Base-by-base conservation (phyloP, 2,329 filamentous ascomycete genomes). In the Emericellopsis atlantica region DNA sequence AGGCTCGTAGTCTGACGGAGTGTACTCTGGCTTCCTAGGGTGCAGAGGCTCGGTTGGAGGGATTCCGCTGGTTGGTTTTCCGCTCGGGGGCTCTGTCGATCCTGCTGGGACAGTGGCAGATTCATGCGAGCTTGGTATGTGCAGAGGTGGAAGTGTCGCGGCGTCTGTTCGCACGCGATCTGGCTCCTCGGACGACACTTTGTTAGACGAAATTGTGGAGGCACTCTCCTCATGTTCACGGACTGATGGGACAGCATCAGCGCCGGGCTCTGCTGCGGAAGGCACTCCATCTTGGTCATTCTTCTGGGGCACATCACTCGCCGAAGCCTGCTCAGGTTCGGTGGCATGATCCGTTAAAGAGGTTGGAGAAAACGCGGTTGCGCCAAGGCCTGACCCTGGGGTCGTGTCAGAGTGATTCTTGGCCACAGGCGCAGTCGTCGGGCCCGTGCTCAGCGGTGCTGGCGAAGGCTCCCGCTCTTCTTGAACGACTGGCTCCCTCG, bases 31-130 rank as follows among this genome's bases (percentile, higher is more conserved):
- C n/a, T 61, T 60, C 16, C 53, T 58, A 5, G 65, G 57, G 36
- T 72, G 65, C 3, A 72, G 53, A 9, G 69, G 67, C 15, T 69
- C 67, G 4, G 64, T 66, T 0, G 61, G 62, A 1, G 59, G 53
- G 37, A 69, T 58, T 1, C 58, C 26, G 26, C 59, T 38, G 26
- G 7, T 35, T 26, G 26, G 6, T 44, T 38, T 14, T 43, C 36
- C 18, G n/a, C 16, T 9, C 31, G 12, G 18, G 12, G 26, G 18
- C 5, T 34, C 31, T 15, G 21, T 14, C 21, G 15, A 15, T n/a
- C 31, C 9, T 8, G 31, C 6, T 11, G 26, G n/a, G 6, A 38
- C 40, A 10, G 40, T 42, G 12, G 35, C 5, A 23, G 40, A 29
- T 29, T 42, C 36, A 11, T 41, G 47, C 5, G 57, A 57, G 35